Evolutionary conservation across 768 basidiomycete genomes (phyloP), one percentile per base, ranked within the genome.

Genomic region (Tulasnella sp.): DNA sequence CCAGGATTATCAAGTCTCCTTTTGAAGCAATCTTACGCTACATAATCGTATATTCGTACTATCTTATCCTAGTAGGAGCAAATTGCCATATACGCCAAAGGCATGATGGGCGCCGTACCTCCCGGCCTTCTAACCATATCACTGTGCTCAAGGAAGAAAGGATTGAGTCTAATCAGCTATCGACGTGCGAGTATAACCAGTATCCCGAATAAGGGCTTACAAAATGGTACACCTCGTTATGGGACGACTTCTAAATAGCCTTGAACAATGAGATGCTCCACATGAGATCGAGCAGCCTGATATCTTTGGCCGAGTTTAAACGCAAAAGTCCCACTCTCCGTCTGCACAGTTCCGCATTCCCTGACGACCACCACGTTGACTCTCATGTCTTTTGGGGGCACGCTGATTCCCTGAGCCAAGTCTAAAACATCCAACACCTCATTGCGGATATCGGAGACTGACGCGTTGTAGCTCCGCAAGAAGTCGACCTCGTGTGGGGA

Each of bases 181-280:
- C 46, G 46, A 46, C 2, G 16, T 0, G 16, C 14, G 46, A 20
- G 16, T 46, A 14, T 46, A 46, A 16, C 1, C 2, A 8, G 16
- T 46, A n/a, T n/a, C n/a, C n/a, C 18, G 46, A 46, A 18, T 14
- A 18, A 16, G 46, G 46, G 16, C 46, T 46, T 46, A 46, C 46
- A 14, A 46, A 46, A 14, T 46, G 46, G 1, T 46, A 16, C 34
- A 11, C 5, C 3, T 0, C 14, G 31, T 37, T 69, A 69, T 37
- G 64, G 74, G 12, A 97, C 92, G 84, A 97, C 92, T 87, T 98
- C 95, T 83, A 99, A 87, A 85, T 93, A 97, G 5, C 97, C 97
- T 84, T 96, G 94, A 1, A 97, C 92, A 83, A 99, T 95, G 83
- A 99, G 89, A 85, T 97, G 93, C 85, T 99, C 98, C 81, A 99